These are phyloP conservation scores for Coemansia sp. DNA, from an alignment of 192 early-diverging fungal species.

Conservation along the genomic window DNA sequence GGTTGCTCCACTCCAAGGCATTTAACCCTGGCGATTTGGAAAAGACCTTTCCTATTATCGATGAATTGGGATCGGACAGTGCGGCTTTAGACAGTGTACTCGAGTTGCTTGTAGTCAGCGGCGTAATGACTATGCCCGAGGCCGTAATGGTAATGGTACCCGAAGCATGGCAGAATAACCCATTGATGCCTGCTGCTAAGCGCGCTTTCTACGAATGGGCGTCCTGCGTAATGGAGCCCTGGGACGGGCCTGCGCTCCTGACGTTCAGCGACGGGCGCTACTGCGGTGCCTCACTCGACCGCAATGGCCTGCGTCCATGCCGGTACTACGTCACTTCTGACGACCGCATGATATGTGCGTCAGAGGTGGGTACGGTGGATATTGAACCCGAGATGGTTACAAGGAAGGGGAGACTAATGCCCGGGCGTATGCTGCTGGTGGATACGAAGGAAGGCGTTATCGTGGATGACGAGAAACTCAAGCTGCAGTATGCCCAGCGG, in stretches of 20 bases:
- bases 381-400: conserved; percentile 81
- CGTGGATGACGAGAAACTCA: conserved; percentile 90
- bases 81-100: conserved; percentile 97
- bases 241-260: conserved; percentile 98
- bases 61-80: conserved; percentile 95
- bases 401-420: conserved; percentile 92
- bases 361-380: conserved; percentile 91
- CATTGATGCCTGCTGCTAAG: conserved; percentile 78
- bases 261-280: conserved; percentile 97
- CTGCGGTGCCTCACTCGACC: conserved; percentile 97
- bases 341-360: conserved; percentile 97
- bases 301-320: conserved; percentile 98
- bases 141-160: conserved; percentile 99
- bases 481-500: conserved; percentile 71
- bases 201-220: conserved; percentile 98
- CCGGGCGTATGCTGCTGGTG: conserved; percentile 96
- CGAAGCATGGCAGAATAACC: conserved; percentile 96
- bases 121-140: conserved; percentile 89
- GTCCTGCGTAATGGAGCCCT: conserved; percentile 96
- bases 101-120: conserved; percentile 92
- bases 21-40: conserved; percentile 77
- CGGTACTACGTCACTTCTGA: conserved; percentile 93
- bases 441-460: conserved; percentile 89
- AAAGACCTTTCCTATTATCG: conserved; percentile 90
- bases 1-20: conserved; percentile 83